These are phyloP conservation scores for Dipteronia dyeriana DNA, from an alignment of 345 rosid species.

Conservation along the genomic window DNA sequence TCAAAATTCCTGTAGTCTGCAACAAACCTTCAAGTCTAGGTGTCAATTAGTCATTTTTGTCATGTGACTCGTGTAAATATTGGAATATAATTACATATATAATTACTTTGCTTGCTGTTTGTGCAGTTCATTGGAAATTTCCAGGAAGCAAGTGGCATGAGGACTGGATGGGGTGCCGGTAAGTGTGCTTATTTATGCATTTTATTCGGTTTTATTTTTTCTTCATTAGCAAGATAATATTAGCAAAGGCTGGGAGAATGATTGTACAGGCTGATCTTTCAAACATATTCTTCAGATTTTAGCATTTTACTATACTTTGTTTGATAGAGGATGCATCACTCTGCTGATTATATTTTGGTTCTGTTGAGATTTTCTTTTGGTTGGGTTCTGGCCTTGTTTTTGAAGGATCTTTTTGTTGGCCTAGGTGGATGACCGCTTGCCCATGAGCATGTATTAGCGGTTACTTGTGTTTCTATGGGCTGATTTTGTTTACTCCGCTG, in stretches of 20 bases:
- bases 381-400: not conserved
- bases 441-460: not conserved
- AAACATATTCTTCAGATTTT: not conserved
- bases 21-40: not conserved
- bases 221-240: not conserved
- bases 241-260: not conserved
- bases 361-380: not conserved
- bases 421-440: not conserved
- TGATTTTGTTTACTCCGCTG: not conserved
- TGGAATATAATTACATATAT: not conserved
- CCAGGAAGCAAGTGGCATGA: constrained; percentile 77
- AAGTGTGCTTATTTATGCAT: constrained; percentile 15
- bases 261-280: not conserved
- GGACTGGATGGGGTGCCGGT: constrained; percentile 96
- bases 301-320: constrained; percentile 4
- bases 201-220: constrained; percentile 2
- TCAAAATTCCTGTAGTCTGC: not conserved
- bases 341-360: not conserved
- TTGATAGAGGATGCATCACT: not conserved
- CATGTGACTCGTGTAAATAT: not conserved
- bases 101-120: constrained; percentile 10
- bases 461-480: not conserved
- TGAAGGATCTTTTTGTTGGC: not conserved
- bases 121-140: constrained; percentile 86
- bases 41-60: not conserved